Evolutionary conservation across 169 alveolate genomes (phyloP), one percentile per base, ranked within the genome.

Genomic region (Neospora caninum): DNA sequence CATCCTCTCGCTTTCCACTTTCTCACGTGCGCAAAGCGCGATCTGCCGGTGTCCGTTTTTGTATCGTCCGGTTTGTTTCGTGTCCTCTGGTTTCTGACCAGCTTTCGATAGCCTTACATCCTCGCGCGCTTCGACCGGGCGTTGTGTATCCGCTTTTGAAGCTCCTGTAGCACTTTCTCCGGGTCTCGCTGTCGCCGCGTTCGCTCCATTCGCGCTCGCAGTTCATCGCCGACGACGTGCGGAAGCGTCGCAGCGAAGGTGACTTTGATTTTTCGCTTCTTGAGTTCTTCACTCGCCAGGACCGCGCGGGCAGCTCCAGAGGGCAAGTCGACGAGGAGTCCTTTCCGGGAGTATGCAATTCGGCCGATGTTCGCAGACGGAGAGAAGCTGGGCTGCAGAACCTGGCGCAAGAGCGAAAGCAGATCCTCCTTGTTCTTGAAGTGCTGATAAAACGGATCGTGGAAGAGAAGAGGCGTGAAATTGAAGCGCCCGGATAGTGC

Each of bases 251-350:
- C 64, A 1, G 89, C 89, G 27, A 41, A 82, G 0, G 89, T 82
- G 41, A 82, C 89, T 41, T 82, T 82, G 58, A 82, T 82, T 13
- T 36, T 29, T 9, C 69, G 16, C 64, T 25, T 7, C 27, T 42
- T 38, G 25, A 82, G 34, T 36, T 25, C 89, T 43, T 82, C 89
- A 43, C 89, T 82, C 25, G 69, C 67, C 69, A 82, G 31, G 64
- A 82, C 64, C 25, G 43, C 67, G 69, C 67, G 89, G n/a, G 89
- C 89, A 0, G 89, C 89, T 0, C 89, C 34, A 82, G 92, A 54
- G 13, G 95, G 80, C 88, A 82, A 39, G 58, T 92, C 95, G 0
- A 67, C 95, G 45, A 84, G 67, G 45, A n/a, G 83, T 7, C 95
- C 95, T 42, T 41, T 80, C 39, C 73, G 29, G 45, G 53, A 41